A percentile compares a stretch with the other conserved stretches of the same genome.
phyloP scores from a whole-genome alignment of 306 rosid species.

The Boehmeria nivea region DNA sequence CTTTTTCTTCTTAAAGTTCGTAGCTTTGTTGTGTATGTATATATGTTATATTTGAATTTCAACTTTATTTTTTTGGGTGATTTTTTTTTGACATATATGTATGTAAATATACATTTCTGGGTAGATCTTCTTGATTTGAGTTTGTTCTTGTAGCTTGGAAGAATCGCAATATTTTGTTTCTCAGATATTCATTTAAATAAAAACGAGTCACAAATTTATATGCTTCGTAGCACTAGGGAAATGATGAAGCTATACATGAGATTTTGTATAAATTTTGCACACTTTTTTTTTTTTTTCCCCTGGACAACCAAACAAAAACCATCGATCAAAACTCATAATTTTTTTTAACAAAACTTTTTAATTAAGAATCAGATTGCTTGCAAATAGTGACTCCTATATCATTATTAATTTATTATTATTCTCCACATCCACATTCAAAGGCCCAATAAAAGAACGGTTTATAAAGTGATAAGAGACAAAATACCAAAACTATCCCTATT shows the following conservation, averaged over 20 bases:
- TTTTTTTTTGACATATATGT: no score
- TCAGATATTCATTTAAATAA: no score
- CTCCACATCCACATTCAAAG: conserved; percentile 1
- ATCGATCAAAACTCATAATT: background rate
- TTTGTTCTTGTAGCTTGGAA: background rate
- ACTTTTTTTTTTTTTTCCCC: conserved; percentile 3
- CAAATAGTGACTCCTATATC: background rate
- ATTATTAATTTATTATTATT: background rate
- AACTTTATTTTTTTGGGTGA: background rate
- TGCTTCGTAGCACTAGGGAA: no score
- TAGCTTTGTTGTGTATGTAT: conserved; percentile 1
- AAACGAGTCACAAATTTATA: no score
- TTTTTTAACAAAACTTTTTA: no score
- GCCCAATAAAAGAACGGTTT: background rate
- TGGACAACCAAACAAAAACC: conserved; percentile 5
- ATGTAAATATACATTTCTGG: background rate
- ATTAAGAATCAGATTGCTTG: conserved; percentile 28
- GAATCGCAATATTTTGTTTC: no score
- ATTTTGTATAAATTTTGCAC: no score
- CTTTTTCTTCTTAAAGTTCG: conserved; percentile 15
- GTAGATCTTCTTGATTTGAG: background rate
- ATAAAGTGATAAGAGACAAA: background rate
- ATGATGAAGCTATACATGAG: no score
- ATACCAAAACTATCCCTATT: conserved; percentile 13
- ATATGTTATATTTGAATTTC: background rate